These are phyloP conservation scores for Lichtheimia ornata DNA, from an alignment of 371 early-diverging fungal genomes.

Conservation along the genomic window DNA sequence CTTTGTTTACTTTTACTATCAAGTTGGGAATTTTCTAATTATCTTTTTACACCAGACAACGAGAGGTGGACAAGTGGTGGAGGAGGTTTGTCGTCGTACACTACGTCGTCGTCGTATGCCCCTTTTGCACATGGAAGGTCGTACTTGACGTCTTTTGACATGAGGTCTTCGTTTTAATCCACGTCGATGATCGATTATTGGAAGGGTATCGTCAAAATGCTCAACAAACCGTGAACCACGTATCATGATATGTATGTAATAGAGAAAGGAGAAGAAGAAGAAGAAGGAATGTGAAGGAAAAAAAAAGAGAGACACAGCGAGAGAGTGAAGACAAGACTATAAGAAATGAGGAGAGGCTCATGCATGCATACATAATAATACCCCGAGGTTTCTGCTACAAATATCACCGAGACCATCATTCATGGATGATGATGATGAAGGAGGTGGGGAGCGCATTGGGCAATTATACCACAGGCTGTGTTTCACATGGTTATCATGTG, in stretches of 20 bases:
- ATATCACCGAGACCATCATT: too few species aligned
- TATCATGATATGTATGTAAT: neutral
- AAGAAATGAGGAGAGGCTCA: too few species aligned
- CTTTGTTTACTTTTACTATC: neutral
- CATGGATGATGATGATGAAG: too few species aligned
- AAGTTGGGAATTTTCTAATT: neutral
- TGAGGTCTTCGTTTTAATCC: slow-evolving; percentile 5
- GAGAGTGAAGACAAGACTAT: too few species aligned
- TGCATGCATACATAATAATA: too few species aligned
- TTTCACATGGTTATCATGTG: too few species aligned
- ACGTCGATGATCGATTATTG: neutral
- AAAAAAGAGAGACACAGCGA: neutral
- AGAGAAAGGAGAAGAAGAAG: neutral
- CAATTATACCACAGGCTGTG: too few species aligned
- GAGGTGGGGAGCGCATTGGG: too few species aligned
- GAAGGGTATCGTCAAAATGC: slow-evolving; percentile 3
- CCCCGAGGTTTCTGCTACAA: too few species aligned
- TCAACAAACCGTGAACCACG: slow-evolving; percentile 7
- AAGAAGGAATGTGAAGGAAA: neutral
- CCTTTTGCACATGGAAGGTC: neutral
- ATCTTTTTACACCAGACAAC: slow-evolving; percentile 1
- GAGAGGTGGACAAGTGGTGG: neutral
- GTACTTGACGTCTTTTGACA: slow-evolving; percentile 5
- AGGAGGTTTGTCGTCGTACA: too few species aligned
- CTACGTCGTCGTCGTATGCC: too few species aligned